Evolutionary conservation across 148 eudicot species (phyloP).

Genomic region (Nyssa sinensis): DNA sequence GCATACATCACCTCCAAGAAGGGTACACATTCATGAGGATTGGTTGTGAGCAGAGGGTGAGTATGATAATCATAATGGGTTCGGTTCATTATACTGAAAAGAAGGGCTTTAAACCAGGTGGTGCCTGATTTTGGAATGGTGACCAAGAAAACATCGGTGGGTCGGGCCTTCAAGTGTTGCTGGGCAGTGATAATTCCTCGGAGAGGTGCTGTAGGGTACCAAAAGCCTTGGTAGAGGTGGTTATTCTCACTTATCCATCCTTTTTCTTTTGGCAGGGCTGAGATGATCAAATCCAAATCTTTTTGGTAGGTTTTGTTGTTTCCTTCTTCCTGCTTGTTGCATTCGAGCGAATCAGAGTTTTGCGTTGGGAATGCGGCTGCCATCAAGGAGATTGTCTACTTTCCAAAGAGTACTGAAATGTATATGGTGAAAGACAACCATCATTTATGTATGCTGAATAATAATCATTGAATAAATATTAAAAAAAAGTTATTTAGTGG

Average conservation of each 20-base stretch:
- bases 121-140: slow-evolving; percentile 29
- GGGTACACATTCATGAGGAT: slow-evolving; percentile 7
- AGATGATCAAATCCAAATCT: background rate
- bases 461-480: no score
- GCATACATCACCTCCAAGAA: slow-evolving; percentile 11
- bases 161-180: slow-evolving; percentile 11
- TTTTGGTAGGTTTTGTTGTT: background rate
- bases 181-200: background rate
- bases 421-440: no score
- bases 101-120: slow-evolving; percentile 27
- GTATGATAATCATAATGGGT: background rate
- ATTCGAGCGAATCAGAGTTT: no score
- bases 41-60: slow-evolving; percentile 17
- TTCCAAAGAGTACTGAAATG: no score
- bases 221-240: slow-evolving; percentile 10
- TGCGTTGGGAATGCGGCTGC: no score
- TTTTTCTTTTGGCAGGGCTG: background rate
- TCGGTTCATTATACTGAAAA: slow-evolving; percentile 25
- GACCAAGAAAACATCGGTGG: slow-evolving; percentile 16
- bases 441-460: no score
- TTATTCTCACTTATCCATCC: slow-evolving; percentile 7
- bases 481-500: no score
- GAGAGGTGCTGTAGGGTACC: background rate
- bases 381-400: no score
- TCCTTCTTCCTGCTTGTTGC: no score